Base-by-base conservation (phyloP, 2,329 filamentous ascomycete genomes). In the Chaetomium sp. region DNA sequence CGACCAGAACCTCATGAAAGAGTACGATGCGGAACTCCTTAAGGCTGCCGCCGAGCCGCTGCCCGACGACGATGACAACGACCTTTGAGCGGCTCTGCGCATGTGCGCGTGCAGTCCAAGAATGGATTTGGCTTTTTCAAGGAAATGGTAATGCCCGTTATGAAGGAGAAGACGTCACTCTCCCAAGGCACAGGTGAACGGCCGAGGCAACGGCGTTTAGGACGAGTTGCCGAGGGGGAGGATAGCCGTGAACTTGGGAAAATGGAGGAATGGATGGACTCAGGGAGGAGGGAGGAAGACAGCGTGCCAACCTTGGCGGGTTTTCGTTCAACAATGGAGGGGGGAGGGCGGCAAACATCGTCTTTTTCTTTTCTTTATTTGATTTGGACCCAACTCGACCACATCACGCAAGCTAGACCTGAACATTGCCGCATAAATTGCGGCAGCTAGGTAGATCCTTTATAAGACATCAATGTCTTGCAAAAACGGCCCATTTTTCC, bases 11-110 rank as follows among this genome's bases (percentile, higher is more conserved):
- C 86, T 95, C 63, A 82, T 96, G 69, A 80, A 82, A 66, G 74
- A 89, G 78, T 95, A 95, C 81, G 79, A 87, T 74, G 79, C 87
- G 75, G 94, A 99, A 81, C 95, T 99, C 89, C 75, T 82, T 60
- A 81, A 80, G 50, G 94, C 94, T 62, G 84, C 87, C 61, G 67
- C 80, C 62, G 84, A 88, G 84, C 91, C 94, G 69, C 89, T 99
- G 68, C 94, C 94, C 65, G 91, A 95, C 64, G 92, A 96, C 67
- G 85, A 89, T 27, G 19, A 27, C 64, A 82, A 85, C 14, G 63
- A 65, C 55, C 61, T 65, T 53, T 65, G 54, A 62, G 55, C 55
- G 55, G 37, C 52, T 59, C 19, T 27, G 41, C 35, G 42, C 19
- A 56, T 14, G 38, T 38, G 27, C 12, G 35, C 46, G 37, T 51